A percentile compares a stretch with the other conserved stretches of the same genome.
phyloP scores from a whole-genome alignment of 257 asterid genomes.

The Nicotiana obtusifolia region DNA sequence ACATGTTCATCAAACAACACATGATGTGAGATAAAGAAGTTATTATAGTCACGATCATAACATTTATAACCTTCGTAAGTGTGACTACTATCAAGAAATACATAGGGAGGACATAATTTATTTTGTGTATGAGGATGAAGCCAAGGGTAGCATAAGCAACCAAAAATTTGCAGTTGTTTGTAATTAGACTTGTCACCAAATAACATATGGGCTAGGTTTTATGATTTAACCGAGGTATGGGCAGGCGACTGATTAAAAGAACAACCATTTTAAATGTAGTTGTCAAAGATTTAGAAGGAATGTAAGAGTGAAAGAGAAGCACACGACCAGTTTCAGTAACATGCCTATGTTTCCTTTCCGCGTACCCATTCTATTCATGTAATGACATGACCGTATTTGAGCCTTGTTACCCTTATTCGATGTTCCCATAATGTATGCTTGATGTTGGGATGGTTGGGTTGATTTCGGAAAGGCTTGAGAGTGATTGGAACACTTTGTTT shows the following conservation, averaged over 20 bases:
- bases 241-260: background rate
- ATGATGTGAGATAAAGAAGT: background rate
- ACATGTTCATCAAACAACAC: background rate
- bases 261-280: background rate
- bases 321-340: background rate
- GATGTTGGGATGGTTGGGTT: too few relatives aligned
- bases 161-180: background rate
- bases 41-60: background rate
- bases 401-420: too few relatives aligned
- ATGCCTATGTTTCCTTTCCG: too few relatives aligned
- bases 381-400: too few relatives aligned
- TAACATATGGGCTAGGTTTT: background rate
- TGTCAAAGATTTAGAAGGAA: background rate
- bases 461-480: too few relatives aligned
- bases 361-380: too few relatives aligned
- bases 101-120: background rate
- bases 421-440: too few relatives aligned
- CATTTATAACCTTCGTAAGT: background rate
- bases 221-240: background rate
- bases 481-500: too few relatives aligned
- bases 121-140: background rate
- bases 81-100: background rate
- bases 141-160: background rate
- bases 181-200: background rate
- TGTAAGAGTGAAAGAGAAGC: background rate